A percentile compares a stretch with the other conserved stretches of the same genome.
phyloP scores from a whole-genome alignment of 108 stramenopile species.

The Skeletonema marinoi region DNA sequence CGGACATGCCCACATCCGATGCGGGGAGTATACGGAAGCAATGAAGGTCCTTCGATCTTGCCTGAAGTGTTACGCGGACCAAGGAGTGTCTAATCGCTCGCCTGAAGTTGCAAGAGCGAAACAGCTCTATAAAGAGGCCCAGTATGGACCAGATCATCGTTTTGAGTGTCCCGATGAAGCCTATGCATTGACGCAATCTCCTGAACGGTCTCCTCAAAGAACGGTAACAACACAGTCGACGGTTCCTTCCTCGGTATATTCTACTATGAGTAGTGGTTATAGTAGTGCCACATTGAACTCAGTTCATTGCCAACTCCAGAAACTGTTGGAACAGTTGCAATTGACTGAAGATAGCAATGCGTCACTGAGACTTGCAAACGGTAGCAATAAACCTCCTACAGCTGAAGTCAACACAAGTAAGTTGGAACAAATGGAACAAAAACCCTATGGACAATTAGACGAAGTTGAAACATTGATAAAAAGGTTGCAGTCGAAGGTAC shows the following conservation, averaged over 20 bases:
- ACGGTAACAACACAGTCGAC: slow-evolving; percentile 10
- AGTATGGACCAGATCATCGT: not conserved
- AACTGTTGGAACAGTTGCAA: slow-evolving; percentile 18
- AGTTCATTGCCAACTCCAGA: slow-evolving; percentile 21
- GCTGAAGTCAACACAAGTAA: not conserved
- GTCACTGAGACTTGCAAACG: no score
- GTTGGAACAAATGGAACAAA: not conserved
- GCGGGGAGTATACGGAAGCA: slow-evolving; percentile 26
- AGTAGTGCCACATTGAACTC: slow-evolving; percentile 3
- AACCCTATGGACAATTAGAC: not conserved
- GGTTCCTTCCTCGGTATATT: slow-evolving; percentile 7
- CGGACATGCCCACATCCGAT: slow-evolving; percentile 23
- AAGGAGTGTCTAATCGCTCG: slow-evolving; percentile 28
- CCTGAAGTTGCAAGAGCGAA: slow-evolving; percentile 31
- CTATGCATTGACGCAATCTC: not conserved
- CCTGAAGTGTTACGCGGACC: slow-evolving; percentile 35
- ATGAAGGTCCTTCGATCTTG: slow-evolving; percentile 33
- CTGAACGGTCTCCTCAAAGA: not conserved
- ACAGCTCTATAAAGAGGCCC: slow-evolving; percentile 20
- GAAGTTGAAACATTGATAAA: slow-evolving; percentile 2
- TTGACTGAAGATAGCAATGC: not conserved
- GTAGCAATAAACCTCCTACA: not conserved
- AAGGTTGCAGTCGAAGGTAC: slow-evolving; percentile 2
- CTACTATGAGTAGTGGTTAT: not conserved
- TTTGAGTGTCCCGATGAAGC: not conserved